These are phyloP conservation scores for Magnaporthales sp. DNA, from an alignment of 2,329 filamentous ascomycete species.

Conservation along the genomic window DNA sequence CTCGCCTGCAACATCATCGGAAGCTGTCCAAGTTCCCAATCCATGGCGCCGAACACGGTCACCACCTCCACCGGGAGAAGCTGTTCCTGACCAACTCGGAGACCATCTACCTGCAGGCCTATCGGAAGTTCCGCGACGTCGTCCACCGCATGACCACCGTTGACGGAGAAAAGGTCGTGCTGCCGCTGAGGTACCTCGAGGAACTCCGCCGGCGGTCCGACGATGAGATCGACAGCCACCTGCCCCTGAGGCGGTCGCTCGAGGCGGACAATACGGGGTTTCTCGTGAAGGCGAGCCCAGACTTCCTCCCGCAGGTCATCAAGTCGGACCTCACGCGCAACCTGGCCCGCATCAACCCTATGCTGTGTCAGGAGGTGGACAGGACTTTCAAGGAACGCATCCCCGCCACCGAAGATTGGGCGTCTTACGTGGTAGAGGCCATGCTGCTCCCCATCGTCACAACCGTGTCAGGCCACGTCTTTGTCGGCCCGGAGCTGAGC, in stretches of 20 bases:
- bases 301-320: neutral
- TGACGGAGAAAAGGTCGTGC: constrained; percentile 18
- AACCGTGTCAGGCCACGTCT: constrained; percentile 34
- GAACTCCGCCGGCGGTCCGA: constrained; percentile 20
- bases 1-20: neutral
- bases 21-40: neutral
- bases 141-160: constrained; percentile 5
- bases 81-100: neutral
- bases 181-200: constrained; percentile 17
- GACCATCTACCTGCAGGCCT: constrained; percentile 3
- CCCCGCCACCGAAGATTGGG: constrained; percentile 29
- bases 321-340: constrained; percentile 7
- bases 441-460: constrained; percentile 34
- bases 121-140: neutral
- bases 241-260: neutral
- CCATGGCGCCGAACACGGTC: neutral
- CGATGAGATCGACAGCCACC: constrained; percentile 17
- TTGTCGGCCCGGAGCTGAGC: constrained; percentile 36
- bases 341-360: constrained; percentile 22
- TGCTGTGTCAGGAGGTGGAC: constrained; percentile 27
- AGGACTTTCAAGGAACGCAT: constrained; percentile 22
- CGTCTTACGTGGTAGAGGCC: constrained; percentile 27
- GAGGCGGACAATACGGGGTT: neutral
- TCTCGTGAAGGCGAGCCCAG: neutral
- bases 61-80: neutral